Percentiles rank a stretch among this genome's conserved stretches.
These are phyloP conservation scores for Syzygium jambos DNA, from an alignment of 345 rosid species.

Conservation along the genomic window DNA sequence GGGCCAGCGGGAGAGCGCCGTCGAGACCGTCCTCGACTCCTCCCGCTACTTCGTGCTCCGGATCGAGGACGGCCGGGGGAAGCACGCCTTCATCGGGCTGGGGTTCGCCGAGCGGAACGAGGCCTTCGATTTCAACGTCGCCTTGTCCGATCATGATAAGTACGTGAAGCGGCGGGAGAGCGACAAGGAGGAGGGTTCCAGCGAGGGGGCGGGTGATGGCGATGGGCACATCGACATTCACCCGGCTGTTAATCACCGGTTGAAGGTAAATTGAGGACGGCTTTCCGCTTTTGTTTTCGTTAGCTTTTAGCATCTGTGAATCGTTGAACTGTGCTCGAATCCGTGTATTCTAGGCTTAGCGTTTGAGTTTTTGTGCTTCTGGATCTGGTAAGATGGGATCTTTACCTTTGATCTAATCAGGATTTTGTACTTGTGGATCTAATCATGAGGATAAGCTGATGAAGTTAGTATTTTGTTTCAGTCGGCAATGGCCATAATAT, in stretches of 20 bases:
- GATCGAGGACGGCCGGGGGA: slow-evolving; percentile 94
- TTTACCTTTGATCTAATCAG: not conserved
- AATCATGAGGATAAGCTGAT: not conserved
- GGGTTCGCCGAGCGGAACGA: slow-evolving; percentile 93
- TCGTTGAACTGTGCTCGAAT: not conserved
- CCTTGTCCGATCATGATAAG: slow-evolving; percentile 96
- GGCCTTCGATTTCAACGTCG: slow-evolving; percentile 98
- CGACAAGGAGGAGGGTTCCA: slow-evolving; percentile 68
- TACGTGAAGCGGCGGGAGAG: slow-evolving; percentile 59
- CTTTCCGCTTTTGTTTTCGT: not conserved
- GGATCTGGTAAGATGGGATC: not conserved
- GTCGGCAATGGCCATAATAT: not conserved
- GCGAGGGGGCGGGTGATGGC: slow-evolving; percentile 36
- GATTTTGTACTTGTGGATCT: not conserved
- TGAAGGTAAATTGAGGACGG: slow-evolving; percentile 44
- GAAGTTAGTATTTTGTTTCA: not conserved
- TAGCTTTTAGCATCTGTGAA: not conserved
- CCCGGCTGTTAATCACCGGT: slow-evolving; percentile 93
- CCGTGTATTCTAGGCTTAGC: not conserved
- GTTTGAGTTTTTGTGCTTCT: not conserved
- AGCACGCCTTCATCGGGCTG: slow-evolving; percentile 93
- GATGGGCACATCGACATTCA: slow-evolving; percentile 85
- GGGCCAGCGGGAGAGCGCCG: slow-evolving; percentile 77
- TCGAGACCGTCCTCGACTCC: slow-evolving; percentile 96
- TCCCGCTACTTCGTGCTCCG: slow-evolving; percentile 89